These are phyloP conservation scores for Xylariales sp. DNA, from an alignment of 2,329 filamentous ascomycete genomes.

Conservation along the genomic window DNA sequence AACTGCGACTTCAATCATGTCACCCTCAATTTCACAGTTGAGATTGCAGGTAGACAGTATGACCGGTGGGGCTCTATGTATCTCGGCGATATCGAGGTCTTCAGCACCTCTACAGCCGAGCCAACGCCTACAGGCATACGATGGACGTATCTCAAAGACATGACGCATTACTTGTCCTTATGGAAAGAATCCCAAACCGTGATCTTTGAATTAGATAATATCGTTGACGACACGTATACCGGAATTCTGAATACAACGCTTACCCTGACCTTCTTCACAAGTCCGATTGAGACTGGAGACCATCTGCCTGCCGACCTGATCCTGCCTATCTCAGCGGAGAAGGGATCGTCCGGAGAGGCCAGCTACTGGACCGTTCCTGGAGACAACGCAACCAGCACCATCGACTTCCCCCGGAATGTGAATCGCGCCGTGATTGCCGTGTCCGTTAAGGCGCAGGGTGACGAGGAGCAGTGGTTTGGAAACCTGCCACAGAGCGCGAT, in stretches of 20 bases:
- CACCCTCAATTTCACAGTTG: constrained; percentile 71
- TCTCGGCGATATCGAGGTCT: constrained; percentile 74
- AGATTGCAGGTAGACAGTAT: constrained; percentile 67
- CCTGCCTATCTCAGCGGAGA: constrained; percentile 59
- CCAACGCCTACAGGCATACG: constrained; percentile 64
- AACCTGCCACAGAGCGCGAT: constrained; percentile 65
- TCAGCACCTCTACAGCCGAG: constrained; percentile 78
- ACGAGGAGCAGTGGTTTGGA: constrained; percentile 83
- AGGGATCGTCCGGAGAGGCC: constrained; percentile 42
- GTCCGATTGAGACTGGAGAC: constrained; percentile 28
- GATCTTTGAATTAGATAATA: constrained; percentile 76
- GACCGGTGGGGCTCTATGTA: constrained; percentile 75
- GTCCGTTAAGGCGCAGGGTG: constrained; percentile 70
- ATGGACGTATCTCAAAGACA: constrained; percentile 76
- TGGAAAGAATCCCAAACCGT: constrained; percentile 68
- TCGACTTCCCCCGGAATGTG: constrained; percentile 62
- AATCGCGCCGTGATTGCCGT: constrained; percentile 70
- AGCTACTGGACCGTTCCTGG: constrained; percentile 67
- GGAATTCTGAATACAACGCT: constrained; percentile 70
- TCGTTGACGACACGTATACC: constrained; percentile 68
- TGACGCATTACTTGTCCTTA: constrained; percentile 65
- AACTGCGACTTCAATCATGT: constrained; percentile 68
- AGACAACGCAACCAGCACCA: constrained; percentile 53
- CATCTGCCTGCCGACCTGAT: constrained; percentile 57
- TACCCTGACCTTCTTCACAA: constrained; percentile 66